phyloP scores from a whole-genome alignment of 306 rosid species.

The Lotus japonicus region DNA sequence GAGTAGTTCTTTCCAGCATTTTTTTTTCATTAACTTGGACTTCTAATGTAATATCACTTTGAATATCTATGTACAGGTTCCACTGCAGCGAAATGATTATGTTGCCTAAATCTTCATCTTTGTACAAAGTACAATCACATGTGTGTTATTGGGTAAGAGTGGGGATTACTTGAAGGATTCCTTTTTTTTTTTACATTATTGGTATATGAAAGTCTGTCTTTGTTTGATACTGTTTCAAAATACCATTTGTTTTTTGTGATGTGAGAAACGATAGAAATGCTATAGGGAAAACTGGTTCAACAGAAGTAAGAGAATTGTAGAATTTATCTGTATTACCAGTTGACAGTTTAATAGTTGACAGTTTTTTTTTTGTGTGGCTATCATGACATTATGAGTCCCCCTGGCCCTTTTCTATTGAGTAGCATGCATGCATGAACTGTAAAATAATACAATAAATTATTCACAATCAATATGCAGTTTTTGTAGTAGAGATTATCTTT shows the following conservation, averaged over 20 bases:
- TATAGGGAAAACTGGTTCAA: neutral
- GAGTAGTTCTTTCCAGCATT: neutral
- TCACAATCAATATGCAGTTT: no score
- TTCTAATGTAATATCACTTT: neutral
- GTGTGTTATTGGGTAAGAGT: neutral
- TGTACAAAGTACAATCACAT: constrained; percentile 2
- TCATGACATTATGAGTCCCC: neutral
- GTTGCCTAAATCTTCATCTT: constrained; percentile 3
- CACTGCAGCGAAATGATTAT: constrained; percentile 16
- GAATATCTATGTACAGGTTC: constrained; percentile 21
- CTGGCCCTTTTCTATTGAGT: neutral
- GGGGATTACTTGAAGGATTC: constrained; percentile 3
- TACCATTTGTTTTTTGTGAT: neutral
- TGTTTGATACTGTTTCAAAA: neutral
- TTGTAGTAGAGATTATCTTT: no score
- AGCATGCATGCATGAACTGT: no score
- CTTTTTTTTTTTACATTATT: no score
- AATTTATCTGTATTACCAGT: neutral
- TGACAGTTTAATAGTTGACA: neutral
- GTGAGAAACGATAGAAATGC: constrained; percentile 5
- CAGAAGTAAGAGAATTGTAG: neutral
- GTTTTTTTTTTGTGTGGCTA: neutral
- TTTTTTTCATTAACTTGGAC: neutral
- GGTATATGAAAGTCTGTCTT: neutral
- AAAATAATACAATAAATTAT: no score